Evolutionary conservation across 805 yeast genomes (phyloP).

Genomic region (Cyberlindnera bimundalis): DNA sequence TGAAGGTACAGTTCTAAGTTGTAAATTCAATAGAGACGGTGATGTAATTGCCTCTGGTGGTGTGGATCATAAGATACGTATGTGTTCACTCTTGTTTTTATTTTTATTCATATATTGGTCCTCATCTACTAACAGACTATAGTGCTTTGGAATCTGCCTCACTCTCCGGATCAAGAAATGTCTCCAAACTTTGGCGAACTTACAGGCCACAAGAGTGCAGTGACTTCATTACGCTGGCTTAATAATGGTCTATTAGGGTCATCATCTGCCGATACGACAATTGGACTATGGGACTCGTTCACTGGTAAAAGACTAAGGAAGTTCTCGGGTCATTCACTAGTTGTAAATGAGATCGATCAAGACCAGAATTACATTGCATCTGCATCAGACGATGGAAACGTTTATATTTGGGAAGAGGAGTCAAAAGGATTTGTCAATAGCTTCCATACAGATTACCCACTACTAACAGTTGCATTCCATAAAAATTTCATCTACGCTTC

Average conservation of each 20-base stretch:
- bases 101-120: not conserved
- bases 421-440: slow-evolving; percentile 40
- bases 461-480: slow-evolving; percentile 47
- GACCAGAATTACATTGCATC: slow-evolving; percentile 40
- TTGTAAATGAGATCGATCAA: slow-evolving; percentile 53
- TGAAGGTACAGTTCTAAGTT: slow-evolving; percentile 48
- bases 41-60: slow-evolving; percentile 59
- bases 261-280: slow-evolving; percentile 58
- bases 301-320: slow-evolving; percentile 55
- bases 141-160: slow-evolving; percentile 28
- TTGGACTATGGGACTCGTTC: slow-evolving; percentile 59
- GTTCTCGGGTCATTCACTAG: slow-evolving; percentile 46
- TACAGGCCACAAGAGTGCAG: slow-evolving; percentile 60
- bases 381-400: slow-evolving; percentile 64
- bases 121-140: not conserved
- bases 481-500: slow-evolving; percentile 48
- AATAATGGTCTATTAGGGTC: slow-evolving; percentile 44
- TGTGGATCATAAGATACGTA: slow-evolving; percentile 43
- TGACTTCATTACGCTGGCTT: slow-evolving; percentile 57
- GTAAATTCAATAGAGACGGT: slow-evolving; percentile 52
- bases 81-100: not conserved
- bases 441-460: slow-evolving; percentile 52
- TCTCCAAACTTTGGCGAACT: slow-evolving; percentile 42
- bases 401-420: slow-evolving; percentile 62
- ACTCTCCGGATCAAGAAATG: slow-evolving; percentile 11